A percentile compares a stretch with the other conserved stretches of the same genome.
phyloP scores from a whole-genome alignment of 2,329 filamentous ascomycete species.

The Ophiocordyceps camponoti-leonardi region DNA sequence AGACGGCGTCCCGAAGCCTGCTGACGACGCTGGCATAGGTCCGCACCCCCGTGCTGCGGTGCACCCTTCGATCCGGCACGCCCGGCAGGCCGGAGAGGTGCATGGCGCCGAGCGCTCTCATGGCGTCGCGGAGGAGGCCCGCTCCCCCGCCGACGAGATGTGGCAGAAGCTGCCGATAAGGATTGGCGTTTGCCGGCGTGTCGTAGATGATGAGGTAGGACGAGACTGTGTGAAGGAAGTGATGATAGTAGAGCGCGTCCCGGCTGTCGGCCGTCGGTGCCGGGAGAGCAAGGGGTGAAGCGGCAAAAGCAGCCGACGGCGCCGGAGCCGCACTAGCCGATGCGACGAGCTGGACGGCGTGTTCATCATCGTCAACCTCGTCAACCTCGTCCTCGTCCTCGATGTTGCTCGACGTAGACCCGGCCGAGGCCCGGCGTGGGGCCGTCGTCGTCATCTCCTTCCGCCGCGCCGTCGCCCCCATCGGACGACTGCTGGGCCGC shows the following conservation, averaged over 20 bases:
- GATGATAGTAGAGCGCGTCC: constrained; percentile 15
- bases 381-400: background rate
- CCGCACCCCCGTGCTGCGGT: constrained; percentile 19
- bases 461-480: constrained; percentile 2
- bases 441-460: no score
- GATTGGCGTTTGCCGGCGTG: constrained; percentile 16
- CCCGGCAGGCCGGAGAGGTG: constrained; percentile 20
- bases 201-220: constrained; percentile 25
- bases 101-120: constrained; percentile 20
- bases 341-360: background rate
- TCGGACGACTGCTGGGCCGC: background rate
- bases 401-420: background rate
- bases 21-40: constrained; percentile 18
- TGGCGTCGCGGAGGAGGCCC: constrained; percentile 17
- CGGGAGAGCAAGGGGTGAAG: background rate
- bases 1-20: constrained; percentile 7
- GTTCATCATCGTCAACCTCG: background rate
- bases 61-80: constrained; percentile 12
- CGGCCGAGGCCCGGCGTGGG: background rate
- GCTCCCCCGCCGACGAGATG: constrained; percentile 28
- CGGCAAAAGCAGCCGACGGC: background rate
- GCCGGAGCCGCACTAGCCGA: background rate
- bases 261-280: background rate
- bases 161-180: constrained; percentile 18
- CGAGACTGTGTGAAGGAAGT: constrained; percentile 21